Conservation (phyloP, 139 green algal genomes). For the Eudorina sp. region DNA sequence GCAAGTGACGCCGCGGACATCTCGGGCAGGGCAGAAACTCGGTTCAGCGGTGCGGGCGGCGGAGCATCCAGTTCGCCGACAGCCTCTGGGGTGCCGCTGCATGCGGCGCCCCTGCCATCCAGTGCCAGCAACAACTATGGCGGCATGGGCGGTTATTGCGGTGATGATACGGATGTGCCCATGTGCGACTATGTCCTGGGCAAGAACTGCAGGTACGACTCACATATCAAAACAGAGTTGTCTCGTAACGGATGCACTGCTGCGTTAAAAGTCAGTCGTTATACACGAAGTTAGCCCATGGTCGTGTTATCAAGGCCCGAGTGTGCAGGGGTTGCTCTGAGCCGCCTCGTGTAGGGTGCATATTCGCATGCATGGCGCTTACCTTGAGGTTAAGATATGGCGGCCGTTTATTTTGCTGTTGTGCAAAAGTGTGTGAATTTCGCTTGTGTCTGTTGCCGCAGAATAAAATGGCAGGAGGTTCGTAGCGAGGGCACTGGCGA, state of each 20-base stretch:
- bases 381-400: too few species aligned
- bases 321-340: too few species aligned
- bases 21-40: background rate
- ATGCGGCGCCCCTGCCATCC: background rate
- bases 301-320: too few species aligned
- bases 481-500: background rate
- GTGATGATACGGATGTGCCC: background rate
- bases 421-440: too few species aligned
- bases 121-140: background rate
- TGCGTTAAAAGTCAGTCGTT: too few species aligned
- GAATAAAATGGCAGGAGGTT: background rate
- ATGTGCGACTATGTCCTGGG: slow-evolving; percentile 27
- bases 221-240: too few species aligned
- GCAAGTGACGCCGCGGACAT: background rate
- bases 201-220: slow-evolving; percentile 14
- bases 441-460: too few species aligned
- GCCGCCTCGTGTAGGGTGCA: too few species aligned
- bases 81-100: background rate
- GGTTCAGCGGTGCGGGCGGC: background rate
- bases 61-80: background rate
- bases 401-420: too few species aligned
- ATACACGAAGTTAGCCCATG: too few species aligned
- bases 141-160: background rate
- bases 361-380: too few species aligned
- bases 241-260: too few species aligned